These are phyloP conservation scores for Diaporthe sp. DNA, from an alignment of 2,329 filamentous ascomycete species.

Conservation along the genomic window DNA sequence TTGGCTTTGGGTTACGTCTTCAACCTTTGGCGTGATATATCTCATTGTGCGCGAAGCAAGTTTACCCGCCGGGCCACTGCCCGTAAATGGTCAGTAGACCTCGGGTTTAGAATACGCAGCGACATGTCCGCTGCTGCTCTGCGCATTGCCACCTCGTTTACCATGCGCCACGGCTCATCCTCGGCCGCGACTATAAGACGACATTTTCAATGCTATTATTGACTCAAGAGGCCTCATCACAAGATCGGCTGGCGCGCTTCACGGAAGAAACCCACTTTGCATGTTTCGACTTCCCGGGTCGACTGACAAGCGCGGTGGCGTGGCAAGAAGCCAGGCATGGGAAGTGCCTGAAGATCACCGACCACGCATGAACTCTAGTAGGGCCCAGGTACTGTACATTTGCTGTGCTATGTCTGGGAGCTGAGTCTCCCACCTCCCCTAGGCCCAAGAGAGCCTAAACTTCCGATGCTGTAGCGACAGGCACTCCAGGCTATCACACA, in stretches of 20 bases:
- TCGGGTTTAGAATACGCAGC: neutral
- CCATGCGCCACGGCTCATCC: conserved; percentile 22
- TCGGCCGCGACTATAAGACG: neutral
- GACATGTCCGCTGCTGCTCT: neutral
- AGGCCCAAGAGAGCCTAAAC: neutral
- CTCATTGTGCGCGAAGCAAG: neutral
- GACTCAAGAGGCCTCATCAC: conserved; percentile 19
- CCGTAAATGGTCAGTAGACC: neutral
- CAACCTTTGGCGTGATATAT: conserved; percentile 19
- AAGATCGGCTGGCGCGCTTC: conserved; percentile 26
- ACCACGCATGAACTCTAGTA: conserved; percentile 28
- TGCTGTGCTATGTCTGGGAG: neutral
- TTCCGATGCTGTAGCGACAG: neutral
- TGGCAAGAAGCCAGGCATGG: conserved; percentile 30
- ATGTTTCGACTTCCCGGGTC: conserved; percentile 27
- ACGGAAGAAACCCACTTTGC: conserved; percentile 27
- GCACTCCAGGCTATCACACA: neutral
- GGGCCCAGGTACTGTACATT: conserved; percentile 3
- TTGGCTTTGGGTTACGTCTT: conserved; percentile 3
- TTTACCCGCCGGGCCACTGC: conserved; percentile 13
- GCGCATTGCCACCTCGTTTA: conserved; percentile 16
- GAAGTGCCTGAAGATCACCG: conserved; percentile 35
- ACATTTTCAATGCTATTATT: conserved; percentile 19
- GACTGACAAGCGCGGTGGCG: conserved; percentile 27
- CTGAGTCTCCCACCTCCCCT: neutral